A percentile compares a stretch with the other conserved stretches of the same genome.
phyloP scores from a whole-genome alignment of 2,329 filamentous ascomycete species.

The Alternaria viburni region DNA sequence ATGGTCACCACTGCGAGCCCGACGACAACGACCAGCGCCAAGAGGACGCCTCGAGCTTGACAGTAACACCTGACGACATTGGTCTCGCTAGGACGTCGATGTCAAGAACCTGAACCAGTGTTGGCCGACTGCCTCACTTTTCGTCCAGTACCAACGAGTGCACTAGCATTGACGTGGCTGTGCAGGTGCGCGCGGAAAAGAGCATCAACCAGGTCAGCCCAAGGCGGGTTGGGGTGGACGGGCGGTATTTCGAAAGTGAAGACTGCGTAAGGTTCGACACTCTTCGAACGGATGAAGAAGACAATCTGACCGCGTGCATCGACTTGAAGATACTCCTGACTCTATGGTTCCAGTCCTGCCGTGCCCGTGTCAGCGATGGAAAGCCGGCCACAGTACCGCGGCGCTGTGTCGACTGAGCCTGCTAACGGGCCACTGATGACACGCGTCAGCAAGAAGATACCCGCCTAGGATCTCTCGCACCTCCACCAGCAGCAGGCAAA shows the following conservation, averaged over 20 bases:
- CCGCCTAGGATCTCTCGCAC: not conserved
- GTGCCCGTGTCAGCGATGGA: not conserved
- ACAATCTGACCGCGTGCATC: fast-evolving
- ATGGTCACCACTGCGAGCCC: not conserved
- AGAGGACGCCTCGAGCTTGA: not conserved
- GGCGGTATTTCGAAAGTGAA: not conserved
- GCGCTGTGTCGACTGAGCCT: not conserved
- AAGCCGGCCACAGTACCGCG: too few species aligned
- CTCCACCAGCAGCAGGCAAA: not conserved
- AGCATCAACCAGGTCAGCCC: not conserved
- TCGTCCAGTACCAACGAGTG: not conserved
- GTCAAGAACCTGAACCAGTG: not conserved
- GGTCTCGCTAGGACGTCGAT: not conserved
- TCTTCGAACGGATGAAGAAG: not conserved
- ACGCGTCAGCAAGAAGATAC: not conserved
- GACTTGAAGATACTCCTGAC: not conserved
- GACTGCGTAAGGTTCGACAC: not conserved
- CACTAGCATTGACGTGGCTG: not conserved
- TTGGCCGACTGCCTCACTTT: not conserved
- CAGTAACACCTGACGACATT: not conserved
- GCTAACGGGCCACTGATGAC: not conserved
- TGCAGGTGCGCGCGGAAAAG: not conserved
- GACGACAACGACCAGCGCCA: fast-evolving
- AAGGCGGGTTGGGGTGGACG: not conserved
- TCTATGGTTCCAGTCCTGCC: not conserved